Conservation (phyloP, 1,284 basidiomycete species). For the Chalciporus sp. region DNA sequence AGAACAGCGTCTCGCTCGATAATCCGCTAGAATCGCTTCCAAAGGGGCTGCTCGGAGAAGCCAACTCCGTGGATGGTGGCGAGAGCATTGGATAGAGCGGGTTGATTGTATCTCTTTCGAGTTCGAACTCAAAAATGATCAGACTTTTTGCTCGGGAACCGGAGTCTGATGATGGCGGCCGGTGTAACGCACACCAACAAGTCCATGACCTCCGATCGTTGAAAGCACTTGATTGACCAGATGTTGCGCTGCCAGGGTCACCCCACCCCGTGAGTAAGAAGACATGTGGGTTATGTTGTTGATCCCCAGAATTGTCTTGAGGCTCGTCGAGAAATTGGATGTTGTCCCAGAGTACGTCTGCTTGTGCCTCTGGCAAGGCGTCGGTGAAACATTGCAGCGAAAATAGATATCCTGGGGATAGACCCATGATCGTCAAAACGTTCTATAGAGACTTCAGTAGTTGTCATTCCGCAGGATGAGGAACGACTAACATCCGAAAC, state of each 20-base stretch:
- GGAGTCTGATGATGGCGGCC: conserved; percentile 42
- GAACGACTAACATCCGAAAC: conserved; percentile 70
- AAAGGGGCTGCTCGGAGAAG: not conserved
- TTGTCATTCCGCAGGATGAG: not conserved
- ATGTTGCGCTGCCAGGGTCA: conserved; percentile 54
- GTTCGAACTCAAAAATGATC: conserved; percentile 83
- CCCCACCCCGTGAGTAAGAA: conserved; percentile 76
- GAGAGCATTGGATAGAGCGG: conserved; percentile 61
- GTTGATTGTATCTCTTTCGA: conserved; percentile 74
- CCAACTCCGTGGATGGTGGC: not conserved
- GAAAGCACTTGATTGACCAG: conserved; percentile 39
- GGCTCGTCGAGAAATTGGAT: conserved; percentile 68
- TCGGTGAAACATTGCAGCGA: conserved; percentile 78
- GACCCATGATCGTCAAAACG: conserved; percentile 68
- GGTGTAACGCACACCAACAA: conserved; percentile 85
- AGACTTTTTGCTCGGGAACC: conserved; percentile 32
- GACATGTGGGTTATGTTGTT: conserved; percentile 64
- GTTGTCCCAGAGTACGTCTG: conserved; percentile 77
- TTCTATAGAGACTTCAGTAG: conserved; percentile 46
- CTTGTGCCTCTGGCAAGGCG: conserved; percentile 70
- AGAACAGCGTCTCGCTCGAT: not conserved
- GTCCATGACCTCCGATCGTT: conserved; percentile 61
- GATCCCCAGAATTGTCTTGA: conserved; percentile 48
- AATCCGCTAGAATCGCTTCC: not conserved
- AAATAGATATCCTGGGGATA: conserved; percentile 81